Evolutionary conservation across 139 green algal genomes (phyloP).

Genomic region (Bryopsis sp.): DNA sequence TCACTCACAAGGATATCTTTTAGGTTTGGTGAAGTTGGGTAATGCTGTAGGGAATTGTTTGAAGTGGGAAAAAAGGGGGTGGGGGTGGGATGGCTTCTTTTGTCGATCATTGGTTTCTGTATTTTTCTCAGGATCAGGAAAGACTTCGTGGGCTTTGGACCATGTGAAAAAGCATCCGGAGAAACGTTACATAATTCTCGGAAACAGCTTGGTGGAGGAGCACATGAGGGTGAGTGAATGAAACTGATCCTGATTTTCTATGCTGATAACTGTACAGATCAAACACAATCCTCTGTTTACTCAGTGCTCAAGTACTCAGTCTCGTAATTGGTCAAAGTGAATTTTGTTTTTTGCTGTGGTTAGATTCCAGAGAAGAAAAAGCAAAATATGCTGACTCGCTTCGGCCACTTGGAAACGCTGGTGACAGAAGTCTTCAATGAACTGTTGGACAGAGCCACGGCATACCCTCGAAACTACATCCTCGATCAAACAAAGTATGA

Average conservation of each 20-base stretch:
- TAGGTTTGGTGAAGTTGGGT: too few relatives aligned
- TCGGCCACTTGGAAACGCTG: slow-evolving; percentile 16
- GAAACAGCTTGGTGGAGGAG: slow-evolving; percentile 29
- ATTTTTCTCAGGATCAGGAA: slow-evolving; percentile 32
- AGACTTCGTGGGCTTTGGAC: slow-evolving; percentile 35
- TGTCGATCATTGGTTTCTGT: neutral
- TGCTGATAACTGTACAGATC: too few relatives aligned
- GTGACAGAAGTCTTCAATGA: slow-evolving; percentile 24
- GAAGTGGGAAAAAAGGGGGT: too few relatives aligned
- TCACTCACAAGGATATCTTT: too few relatives aligned
- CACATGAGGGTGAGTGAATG: slow-evolving; percentile 40
- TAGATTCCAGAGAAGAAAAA: too few relatives aligned
- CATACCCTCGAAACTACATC: slow-evolving; percentile 40
- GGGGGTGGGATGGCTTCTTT: too few relatives aligned
- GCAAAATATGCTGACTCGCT: slow-evolving; percentile 16
- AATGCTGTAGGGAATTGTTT: too few relatives aligned
- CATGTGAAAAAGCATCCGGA: slow-evolving; percentile 16
- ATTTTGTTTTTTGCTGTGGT: too few relatives aligned
- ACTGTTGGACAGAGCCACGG: slow-evolving; percentile 24
- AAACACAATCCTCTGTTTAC: too few relatives aligned
- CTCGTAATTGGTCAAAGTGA: too few relatives aligned
- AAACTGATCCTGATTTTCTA: too few relatives aligned
- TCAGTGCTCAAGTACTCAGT: too few relatives aligned
- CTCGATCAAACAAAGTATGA: slow-evolving; percentile 39
- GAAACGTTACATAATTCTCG: slow-evolving; percentile 33